A percentile compares a stretch with the other conserved stretches of the same genome.
These are phyloP conservation scores for Phytophthora cactorum DNA, from an alignment of 352 stramenopile species.

Conservation along the genomic window DNA sequence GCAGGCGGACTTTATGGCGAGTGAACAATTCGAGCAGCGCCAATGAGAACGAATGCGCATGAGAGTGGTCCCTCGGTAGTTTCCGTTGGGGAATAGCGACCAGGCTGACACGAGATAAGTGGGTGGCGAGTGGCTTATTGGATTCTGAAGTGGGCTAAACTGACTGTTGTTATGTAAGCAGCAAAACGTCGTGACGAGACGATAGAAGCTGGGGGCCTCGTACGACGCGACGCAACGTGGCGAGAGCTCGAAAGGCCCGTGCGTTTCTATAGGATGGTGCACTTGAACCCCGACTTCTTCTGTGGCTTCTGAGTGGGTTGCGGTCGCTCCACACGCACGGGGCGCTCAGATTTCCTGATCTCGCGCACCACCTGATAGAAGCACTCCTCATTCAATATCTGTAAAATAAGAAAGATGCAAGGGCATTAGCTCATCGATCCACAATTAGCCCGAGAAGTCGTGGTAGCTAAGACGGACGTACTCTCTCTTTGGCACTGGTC, in stretches of 20 bases:
- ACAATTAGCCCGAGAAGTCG: background rate
- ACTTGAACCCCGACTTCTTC: slow-evolving; percentile 73
- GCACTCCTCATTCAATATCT: slow-evolving; percentile 92
- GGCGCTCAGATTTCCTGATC: slow-evolving; percentile 83
- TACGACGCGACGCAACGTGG: slow-evolving; percentile 28
- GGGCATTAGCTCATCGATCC: slow-evolving; percentile 6
- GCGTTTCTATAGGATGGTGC: slow-evolving; percentile 57
- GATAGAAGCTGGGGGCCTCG: slow-evolving; percentile 15
- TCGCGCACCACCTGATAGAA: slow-evolving; percentile 91
- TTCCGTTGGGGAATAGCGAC: background rate
- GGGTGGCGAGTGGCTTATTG: slow-evolving; percentile 21
- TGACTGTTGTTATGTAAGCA: slow-evolving; percentile 47
- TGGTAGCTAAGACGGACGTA: slow-evolving; percentile 27
- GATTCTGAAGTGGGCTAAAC: slow-evolving; percentile 42
- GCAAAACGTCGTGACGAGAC: slow-evolving; percentile 33
- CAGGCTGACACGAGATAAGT: slow-evolving; percentile 3
- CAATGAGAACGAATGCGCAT: too few species aligned
- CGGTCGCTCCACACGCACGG: slow-evolving; percentile 49
- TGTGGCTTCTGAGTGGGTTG: slow-evolving; percentile 60
- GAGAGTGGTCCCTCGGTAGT: background rate
- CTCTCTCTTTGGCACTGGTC: slow-evolving; percentile 89
- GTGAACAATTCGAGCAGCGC: too few species aligned
- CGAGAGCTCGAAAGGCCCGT: slow-evolving; percentile 20
- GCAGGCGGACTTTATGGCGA: too few species aligned
- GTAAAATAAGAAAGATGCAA: background rate